Percentiles rank a stretch among this genome's conserved stretches.
These are phyloP conservation scores for Nicotiana otophora DNA, from an alignment of 257 asterid genomes.

Conservation along the genomic window DNA sequence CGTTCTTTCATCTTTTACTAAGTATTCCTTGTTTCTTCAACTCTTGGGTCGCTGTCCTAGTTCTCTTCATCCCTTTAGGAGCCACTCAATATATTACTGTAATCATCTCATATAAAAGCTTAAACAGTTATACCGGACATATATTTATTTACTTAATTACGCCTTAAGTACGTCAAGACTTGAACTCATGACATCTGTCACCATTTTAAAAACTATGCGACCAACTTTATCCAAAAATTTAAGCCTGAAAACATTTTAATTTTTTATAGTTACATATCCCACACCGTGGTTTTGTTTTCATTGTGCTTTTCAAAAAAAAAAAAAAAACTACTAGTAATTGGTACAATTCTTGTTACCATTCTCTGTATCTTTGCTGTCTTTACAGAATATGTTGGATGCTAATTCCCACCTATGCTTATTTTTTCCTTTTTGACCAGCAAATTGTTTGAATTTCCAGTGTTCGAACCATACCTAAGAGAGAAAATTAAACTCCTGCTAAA, in stretches of 20 bases:
- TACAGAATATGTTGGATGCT: neutral
- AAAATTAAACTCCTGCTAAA: neutral
- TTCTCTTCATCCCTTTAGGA: neutral
- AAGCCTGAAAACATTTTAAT: neutral
- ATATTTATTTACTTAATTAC: neutral
- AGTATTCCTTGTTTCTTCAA: neutral
- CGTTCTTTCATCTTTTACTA: conserved; percentile 5
- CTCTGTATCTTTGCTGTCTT: neutral
- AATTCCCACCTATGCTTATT: neutral
- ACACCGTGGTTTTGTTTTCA: neutral
- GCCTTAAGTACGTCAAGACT: neutral
- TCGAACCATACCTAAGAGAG: neutral
- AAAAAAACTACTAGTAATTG: neutral
- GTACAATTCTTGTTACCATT: neutral
- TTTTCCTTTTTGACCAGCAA: neutral
- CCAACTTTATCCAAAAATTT: neutral
- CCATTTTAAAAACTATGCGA: neutral
- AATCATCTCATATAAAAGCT: neutral
- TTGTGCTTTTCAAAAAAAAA: neutral
- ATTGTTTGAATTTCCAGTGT: neutral
- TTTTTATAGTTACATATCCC: neutral
- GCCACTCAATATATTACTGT: neutral
- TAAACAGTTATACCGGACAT: neutral
- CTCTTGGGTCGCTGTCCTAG: neutral
- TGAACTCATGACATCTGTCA: neutral